Evolutionary conservation across 208 protist species (phyloP).

Genomic region (Crithidia fasciculata): DNA sequence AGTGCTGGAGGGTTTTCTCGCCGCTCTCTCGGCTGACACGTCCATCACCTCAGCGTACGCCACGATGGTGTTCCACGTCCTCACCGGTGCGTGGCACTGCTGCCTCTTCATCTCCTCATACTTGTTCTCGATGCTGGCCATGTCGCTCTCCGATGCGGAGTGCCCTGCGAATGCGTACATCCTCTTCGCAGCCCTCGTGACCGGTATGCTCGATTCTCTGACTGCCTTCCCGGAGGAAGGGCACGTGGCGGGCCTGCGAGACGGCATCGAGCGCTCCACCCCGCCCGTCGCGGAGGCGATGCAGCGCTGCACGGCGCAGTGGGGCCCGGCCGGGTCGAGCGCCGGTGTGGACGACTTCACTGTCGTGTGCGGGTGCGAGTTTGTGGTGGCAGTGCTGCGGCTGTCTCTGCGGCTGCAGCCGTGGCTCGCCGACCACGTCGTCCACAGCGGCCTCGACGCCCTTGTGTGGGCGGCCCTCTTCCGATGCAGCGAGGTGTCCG

Average conservation of each 20-base stretch:
- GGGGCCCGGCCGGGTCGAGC: background rate
- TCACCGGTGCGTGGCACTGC: constrained; percentile 40
- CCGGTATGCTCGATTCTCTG: constrained; percentile 43
- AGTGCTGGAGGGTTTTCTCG: constrained; percentile 38
- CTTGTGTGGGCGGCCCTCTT: constrained; percentile 37
- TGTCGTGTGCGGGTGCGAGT: constrained; percentile 50
- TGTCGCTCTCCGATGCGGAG: constrained; percentile 29
- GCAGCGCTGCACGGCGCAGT: constrained; percentile 2
- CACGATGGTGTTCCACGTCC: constrained; percentile 74
- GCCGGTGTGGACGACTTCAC: constrained; percentile 29
- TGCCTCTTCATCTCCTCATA: constrained; percentile 38
- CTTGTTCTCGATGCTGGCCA: constrained; percentile 45
- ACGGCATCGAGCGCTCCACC: constrained; percentile 24
- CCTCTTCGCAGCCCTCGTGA: constrained; percentile 41
- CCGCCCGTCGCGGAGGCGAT: constrained; percentile 20
- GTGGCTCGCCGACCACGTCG: constrained; percentile 38
- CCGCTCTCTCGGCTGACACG: constrained; percentile 17
- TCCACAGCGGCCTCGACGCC: constrained; percentile 22
- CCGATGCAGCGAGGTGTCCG: constrained; percentile 7
- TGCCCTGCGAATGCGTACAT: constrained; percentile 25
- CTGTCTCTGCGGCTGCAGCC: constrained; percentile 38
- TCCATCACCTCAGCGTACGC: constrained; percentile 59
- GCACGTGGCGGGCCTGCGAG: constrained; percentile 13
- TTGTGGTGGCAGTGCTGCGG: constrained; percentile 51
- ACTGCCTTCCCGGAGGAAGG: constrained; percentile 11